Base-by-base conservation (phyloP, 441 rosid genomes). In the Syzygium syzygioides region DNA sequence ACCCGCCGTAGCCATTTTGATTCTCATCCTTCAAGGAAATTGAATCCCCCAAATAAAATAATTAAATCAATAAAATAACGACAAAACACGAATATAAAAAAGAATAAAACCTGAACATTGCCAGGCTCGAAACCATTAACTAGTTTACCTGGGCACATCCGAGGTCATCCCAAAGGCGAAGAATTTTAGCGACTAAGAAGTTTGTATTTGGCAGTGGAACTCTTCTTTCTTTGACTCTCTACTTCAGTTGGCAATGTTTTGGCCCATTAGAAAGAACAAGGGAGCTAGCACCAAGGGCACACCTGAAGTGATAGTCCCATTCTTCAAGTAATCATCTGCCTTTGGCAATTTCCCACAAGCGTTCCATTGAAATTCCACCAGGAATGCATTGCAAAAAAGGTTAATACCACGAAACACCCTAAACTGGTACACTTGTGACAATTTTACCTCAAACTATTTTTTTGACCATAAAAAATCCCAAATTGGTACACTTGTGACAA, bases 101-200 rank as follows among this genome's bases (percentile, higher is more conserved):
- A 26, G 62, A 59, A 59, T 2, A 12, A 26, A 60, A 23, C 83
- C n/a, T 17, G n/a, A 20, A 20, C 37, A 13, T 41, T 23, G 52
- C 52, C 15, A 14, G 4, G n/a, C 52, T 6, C 10, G 3, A 23
- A 76, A 41, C 83, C n/a, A 1, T 12, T 14, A 23, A 23, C n/a
- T 76, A 76, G n/a, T 76, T 0, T 90, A 92, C 96, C 95, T 93
- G 86, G 88, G 94, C 94, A 86, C 93, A 92, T 86, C 96, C 95
- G 41, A 94, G 88, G 86, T 96, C 97, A 90, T 95, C 96, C 94
- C 95, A 95, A 4, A 95, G 94, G n/a, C 95, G 95, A 50, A 96
- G 95, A 86, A 94, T 92, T 32, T 92, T 86, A 55, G 95, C 95
- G 2, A 92, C 80, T 85, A 94, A 90, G 6, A 94, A 90, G 56